Percentiles rank a stretch among this genome's conserved stretches.
Conservation (phyloP, 352 stramenopile species). For the Phytophthora vignae region DNA sequence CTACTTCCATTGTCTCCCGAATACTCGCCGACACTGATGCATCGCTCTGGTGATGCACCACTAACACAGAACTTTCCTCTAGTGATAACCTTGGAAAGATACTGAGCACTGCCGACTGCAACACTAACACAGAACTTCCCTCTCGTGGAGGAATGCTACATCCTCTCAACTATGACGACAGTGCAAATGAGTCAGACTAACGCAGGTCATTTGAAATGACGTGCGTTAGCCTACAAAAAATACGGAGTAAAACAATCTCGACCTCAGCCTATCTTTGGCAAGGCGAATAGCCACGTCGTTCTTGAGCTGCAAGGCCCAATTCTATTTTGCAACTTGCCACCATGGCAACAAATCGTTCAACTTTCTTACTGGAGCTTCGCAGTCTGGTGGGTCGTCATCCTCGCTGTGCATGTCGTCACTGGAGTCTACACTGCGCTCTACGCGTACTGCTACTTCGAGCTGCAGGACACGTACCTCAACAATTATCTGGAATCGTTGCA, state of each 20-base stretch:
- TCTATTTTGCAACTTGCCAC: background rate
- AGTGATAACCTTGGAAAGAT: conserved; percentile 7
- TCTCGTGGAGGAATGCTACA: background rate
- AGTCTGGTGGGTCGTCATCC: conserved; percentile 20
- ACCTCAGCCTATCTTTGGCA: too few species aligned
- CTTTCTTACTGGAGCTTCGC: conserved; percentile 12
- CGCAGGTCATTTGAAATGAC: too few species aligned
- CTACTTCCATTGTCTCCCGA: conserved; percentile 9
- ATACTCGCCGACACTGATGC: conserved; percentile 21
- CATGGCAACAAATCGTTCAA: background rate
- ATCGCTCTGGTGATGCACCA: background rate
- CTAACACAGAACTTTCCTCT: too few species aligned
- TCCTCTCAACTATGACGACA: conserved; percentile 6
- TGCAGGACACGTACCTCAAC: conserved; percentile 7
- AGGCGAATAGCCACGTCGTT: background rate
- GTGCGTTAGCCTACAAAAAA: too few species aligned
- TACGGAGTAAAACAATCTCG: too few species aligned
- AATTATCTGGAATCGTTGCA: conserved; percentile 24
- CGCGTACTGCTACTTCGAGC: conserved; percentile 14
- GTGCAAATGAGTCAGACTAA: background rate
- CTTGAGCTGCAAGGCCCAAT: background rate
- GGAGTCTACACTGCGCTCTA: conserved; percentile 5
- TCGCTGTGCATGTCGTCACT: conserved; percentile 12
- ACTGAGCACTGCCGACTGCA: background rate
- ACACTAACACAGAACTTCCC: background rate